These are phyloP conservation scores for Rhynchospora breviuscula DNA, from an alignment of 176 grass and related monocot species.

Conservation along the genomic window DNA sequence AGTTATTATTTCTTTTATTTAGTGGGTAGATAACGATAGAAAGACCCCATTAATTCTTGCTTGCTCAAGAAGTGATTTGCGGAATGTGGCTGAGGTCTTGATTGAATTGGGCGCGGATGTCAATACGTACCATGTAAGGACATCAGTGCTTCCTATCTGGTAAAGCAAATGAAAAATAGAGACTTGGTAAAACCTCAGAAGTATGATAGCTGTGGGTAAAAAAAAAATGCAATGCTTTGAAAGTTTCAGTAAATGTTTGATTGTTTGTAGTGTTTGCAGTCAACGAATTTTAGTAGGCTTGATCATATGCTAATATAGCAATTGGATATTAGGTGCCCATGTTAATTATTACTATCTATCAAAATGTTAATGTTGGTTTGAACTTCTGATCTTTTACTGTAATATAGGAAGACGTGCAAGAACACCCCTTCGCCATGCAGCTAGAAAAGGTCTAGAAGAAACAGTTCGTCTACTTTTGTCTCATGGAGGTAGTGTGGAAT, in stretches of 20 bases:
- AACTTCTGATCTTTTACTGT: constrained; percentile 11
- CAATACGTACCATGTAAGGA: constrained; percentile 65
- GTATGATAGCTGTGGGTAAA: background rate
- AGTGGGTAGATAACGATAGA: constrained; percentile 98
- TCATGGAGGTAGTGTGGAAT: constrained; percentile 50
- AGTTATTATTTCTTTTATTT: constrained; percentile 1
- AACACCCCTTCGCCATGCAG: constrained; percentile 96
- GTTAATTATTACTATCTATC: background rate
- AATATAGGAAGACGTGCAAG: constrained; percentile 50
- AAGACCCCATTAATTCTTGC: constrained; percentile 82
- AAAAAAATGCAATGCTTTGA: background rate
- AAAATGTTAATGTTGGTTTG: background rate
- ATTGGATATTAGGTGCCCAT: background rate
- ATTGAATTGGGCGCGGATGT: constrained; percentile 83
- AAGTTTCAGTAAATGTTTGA: background rate
- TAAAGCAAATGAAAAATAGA: background rate
- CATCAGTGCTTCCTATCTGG: background rate
- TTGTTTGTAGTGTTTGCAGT: too few relatives aligned
- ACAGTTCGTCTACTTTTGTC: constrained; percentile 79
- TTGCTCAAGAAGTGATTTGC: constrained; percentile 60
- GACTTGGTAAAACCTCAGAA: background rate
- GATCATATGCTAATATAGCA: background rate
- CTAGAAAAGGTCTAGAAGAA: constrained; percentile 68
- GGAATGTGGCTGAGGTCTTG: constrained; percentile 50
- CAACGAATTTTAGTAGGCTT: background rate